Base-by-base conservation (phyloP, 1,139 yeast species). In the Saccharomycopsis hybrid region DNA sequence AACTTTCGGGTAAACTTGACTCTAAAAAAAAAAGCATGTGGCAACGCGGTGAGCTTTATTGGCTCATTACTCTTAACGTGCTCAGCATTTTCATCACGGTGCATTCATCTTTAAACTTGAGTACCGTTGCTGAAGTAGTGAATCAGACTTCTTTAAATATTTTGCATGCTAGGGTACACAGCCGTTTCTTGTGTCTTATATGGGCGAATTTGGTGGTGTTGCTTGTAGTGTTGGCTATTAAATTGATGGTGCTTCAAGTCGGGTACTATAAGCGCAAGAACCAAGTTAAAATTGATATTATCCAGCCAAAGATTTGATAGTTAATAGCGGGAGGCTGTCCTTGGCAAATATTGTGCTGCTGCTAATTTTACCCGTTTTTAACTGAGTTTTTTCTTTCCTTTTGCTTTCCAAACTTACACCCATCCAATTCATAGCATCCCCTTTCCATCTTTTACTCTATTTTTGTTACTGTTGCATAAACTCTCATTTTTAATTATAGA, bases 281-380 rank as follows among this genome's bases (percentile, higher is more conserved):
- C 5, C 35, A 41, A 30, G 30, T 50, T 5, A 37, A 41, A n/a
- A 46, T 51, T 4, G 54, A 51, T 33, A 48, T 51, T 18, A 44
- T 51, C 31, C 54, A 48, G 24, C 54, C 54, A 27, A 51, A 51
- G 35, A 32, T 51, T 27, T 51, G 24, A 43, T 18, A 18, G 18
- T 18, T 18, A 18, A 18, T 18, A 18, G 18, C 18, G 18, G 18
- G 18, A 18, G 18, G 18, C 18, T 18, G 18, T 18, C 18, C 18
- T 18, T 18, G 18, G 18, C 18, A 18, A 18, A 18, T 18, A 18
- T 18, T 18, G 18, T 18, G 18, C 18, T 18, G 18, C 18, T 18
- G 18, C 18, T 18, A 18, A 18, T 18, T 18, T 18, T 18, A 18
- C 18, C 18, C 18, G 18, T 18, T 18, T 18, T 18, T 18, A 18